Base-by-base conservation (phyloP, 768 basidiomycete genomes). In the Tulasnella sp. region DNA sequence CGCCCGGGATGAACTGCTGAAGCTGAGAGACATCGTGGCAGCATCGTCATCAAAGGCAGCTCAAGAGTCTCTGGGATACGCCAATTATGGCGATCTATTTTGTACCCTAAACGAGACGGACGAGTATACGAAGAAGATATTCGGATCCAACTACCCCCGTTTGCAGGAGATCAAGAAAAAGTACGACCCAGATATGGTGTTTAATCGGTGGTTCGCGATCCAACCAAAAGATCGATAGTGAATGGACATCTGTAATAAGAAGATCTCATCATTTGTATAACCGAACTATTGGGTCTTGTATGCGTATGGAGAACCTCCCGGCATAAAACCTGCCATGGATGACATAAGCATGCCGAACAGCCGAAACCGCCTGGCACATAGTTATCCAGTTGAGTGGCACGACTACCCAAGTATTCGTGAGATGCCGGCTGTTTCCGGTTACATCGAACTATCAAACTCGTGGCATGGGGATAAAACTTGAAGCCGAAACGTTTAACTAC, bases 171-270 rank as follows among this genome's bases (percentile, higher is more conserved):
- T 81, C 37, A 81, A 81, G 75, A 61, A 57, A 35, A 81, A 78
- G 39, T 81, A 81, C 44, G 80, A 81, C 69, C 81, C 81, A 35
- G 51, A 67, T 16, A 26, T 35, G 42, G 55, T 81, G 0, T 81
- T 80, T 42, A 35, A 75, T n/a, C 75, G 72, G 29, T 81, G 80
- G 80, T 80, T 80, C 48, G 74, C 80, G 0, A 81, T 81, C 73
- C 39, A 48, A 15, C 80, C 80, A 26, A 35, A 40, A 11, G 74
- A 18, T n/a, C 46, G 73, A 74, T 42, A 74, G 46, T 40, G 39
- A 40, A 37, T 40, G 42, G 42, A 7, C 7, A 46, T 74, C 11
- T 35, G 35, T 35, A 35, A 35, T 35, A 35, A 35, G 35, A 35
- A 35, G 35, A 35, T 35, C 35, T 35, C 35, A 35, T 35, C 35